These are phyloP conservation scores for Elsinoe perseae DNA, from an alignment of 2,329 filamentous ascomycete species.

Conservation along the genomic window DNA sequence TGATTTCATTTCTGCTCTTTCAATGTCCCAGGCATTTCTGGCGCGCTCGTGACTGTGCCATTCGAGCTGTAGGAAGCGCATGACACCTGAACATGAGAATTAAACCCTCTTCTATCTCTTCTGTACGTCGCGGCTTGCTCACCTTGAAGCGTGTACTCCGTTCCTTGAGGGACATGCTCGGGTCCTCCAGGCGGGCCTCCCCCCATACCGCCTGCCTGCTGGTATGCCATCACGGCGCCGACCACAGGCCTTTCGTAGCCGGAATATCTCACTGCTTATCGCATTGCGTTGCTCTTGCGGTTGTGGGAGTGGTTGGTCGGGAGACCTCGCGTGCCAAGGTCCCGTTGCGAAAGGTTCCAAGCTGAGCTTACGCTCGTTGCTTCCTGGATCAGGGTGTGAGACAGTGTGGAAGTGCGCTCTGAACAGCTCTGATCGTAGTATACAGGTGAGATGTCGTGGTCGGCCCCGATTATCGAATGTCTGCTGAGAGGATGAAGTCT, in stretches of 20 bases:
- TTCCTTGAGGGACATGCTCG: slow-evolving; percentile 50
- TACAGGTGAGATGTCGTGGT: neutral
- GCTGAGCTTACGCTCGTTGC: neutral
- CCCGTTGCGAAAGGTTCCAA: neutral
- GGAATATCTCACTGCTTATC: too few relatives aligned
- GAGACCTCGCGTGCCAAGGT: neutral
- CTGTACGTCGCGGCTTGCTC: slow-evolving; percentile 22
- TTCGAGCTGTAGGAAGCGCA: slow-evolving; percentile 98
- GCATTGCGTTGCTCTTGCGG: slow-evolving; percentile 1
- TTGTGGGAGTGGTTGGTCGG: neutral
- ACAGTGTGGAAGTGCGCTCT: too few relatives aligned
- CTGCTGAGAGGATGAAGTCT: neutral
- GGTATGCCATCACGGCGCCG: slow-evolving; percentile 55
- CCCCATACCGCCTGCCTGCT: slow-evolving; percentile 57
- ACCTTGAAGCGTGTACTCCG: slow-evolving; percentile 68
- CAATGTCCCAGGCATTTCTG: slow-evolving; percentile 97
- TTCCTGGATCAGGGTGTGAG: too few relatives aligned
- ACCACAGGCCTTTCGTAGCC: slow-evolving; percentile 5
- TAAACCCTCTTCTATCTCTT: slow-evolving; percentile 19
- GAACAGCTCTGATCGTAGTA: too few relatives aligned
- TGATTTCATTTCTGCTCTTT: slow-evolving; percentile 97
- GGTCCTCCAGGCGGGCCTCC: slow-evolving; percentile 45
- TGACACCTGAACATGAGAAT: slow-evolving; percentile 59
- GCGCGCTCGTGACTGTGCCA: slow-evolving; percentile 98
- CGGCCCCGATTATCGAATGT: neutral